Percentiles rank a stretch among this genome's conserved stretches.
These are phyloP conservation scores for Aspergillus viridinutans DNA, from an alignment of 2,329 filamentous ascomycete species.

Conservation along the genomic window DNA sequence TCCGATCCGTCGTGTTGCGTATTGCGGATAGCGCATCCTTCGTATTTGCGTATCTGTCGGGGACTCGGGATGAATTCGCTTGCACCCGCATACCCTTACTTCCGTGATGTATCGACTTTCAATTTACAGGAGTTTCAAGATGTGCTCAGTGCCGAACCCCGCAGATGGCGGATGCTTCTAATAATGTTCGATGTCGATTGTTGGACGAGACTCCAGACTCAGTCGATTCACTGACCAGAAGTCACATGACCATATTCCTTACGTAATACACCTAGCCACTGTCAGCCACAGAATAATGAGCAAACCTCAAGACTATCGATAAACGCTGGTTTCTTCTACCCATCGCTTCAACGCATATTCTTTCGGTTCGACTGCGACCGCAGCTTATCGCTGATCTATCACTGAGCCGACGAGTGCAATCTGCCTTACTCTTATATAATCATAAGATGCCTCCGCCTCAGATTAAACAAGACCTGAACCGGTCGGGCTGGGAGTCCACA, in stretches of 20 bases:
- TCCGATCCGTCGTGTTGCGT: background rate
- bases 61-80: background rate
- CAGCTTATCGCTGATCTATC: background rate
- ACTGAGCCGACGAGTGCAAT: background rate
- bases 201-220: background rate
- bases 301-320: slow-evolving; percentile 7
- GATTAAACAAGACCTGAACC: slow-evolving; percentile 93
- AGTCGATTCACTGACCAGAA: background rate
- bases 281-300: slow-evolving; percentile 6
- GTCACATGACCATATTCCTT: background rate
- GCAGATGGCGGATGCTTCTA: background rate
- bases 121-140: background rate
- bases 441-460: slow-evolving; percentile 68
- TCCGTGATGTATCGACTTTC: background rate
- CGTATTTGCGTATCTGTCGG: background rate
- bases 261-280: slow-evolving; percentile 7
- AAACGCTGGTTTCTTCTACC: slow-evolving; percentile 2
- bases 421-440: background rate
- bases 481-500: slow-evolving; percentile 86
- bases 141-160: background rate
- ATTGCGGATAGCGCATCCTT: background rate
- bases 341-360: background rate
- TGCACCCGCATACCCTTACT: background rate
- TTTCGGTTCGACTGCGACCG: background rate
- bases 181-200: background rate